Base-by-base conservation (phyloP, 768 basidiomycete genomes). In the Pulveroboletus ravenelii region DNA sequence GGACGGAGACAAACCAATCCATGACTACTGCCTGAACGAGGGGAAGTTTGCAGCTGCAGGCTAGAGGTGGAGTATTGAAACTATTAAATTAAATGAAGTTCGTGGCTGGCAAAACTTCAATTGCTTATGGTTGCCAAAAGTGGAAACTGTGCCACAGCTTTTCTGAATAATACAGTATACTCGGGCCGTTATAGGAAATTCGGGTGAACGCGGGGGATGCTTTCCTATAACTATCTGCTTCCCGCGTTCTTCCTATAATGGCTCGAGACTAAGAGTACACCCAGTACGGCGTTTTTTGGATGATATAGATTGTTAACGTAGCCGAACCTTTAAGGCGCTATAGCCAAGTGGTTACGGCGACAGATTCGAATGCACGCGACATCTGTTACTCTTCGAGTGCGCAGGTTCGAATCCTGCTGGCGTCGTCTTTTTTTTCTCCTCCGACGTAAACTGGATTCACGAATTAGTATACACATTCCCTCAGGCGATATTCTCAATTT, bases 331-430 rank as follows among this genome's bases (percentile, higher is more conserved):
- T 1, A 32, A 35, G 70, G 69, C 70, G 74, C 79, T 80, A 82
- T 81, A 81, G 80, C 81, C 79, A 80, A 82, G 80, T 82, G 81
- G 81, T 83, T 83, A 83, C 79, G 79, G 81, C 81, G 81, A 81
- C 75, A 80, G 80, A 82, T 81, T 82, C 75, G 79, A 80, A 80
- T 54, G 13, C 1, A 39, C 4, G 49, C 53, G 62, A 60, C 47
- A 67, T 68, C 66, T 68, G 68, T 68, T 68, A 64, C 66, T 68
- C 68, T 68, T 68, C 10, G 68, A 68, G 66, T 62, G 69, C 69
- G 69, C 68, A 69, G 67, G 67, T 69, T 69, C 67, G 70, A 69
- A 69, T 69, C 67, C 67, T 69, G 68, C 69, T 71, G 69, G 69
- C 70, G 68, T 70, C 67, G 69, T 18, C 47, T 48, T 62, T 63